Base-by-base conservation (phyloP, 2,329 filamentous ascomycete species). In the Stagonosporopsis chrysanthemi region DNA sequence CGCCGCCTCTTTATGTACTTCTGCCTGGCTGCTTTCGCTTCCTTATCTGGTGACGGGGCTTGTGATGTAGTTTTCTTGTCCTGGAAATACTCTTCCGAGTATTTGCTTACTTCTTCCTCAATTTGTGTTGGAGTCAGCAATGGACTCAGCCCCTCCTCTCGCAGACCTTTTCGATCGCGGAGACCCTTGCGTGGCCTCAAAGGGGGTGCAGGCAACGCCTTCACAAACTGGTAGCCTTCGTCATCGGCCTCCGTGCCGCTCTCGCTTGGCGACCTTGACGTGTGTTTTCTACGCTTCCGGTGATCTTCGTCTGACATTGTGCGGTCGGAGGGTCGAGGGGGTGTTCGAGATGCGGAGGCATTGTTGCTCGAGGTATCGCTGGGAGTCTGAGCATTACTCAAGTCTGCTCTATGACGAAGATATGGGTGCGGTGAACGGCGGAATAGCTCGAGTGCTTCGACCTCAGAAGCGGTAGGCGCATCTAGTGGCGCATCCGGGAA, bases 161-260 rank as follows among this genome's bases (percentile, higher is more conserved):
- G 41, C 40, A 66, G 69, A 26, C 75, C 67, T 54, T 75, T 72
- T 31, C 73, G 64, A 56, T 85, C 88, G 58, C 89, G 84, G 45
- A 97, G 76, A 7, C 92, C 93, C 78, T 97, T 97, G 72, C 90
- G 88, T 29, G 86, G 82, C 59, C 87, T 84, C 8, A 83, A 66
- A n/a, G 84, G 88, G 2, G 93, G 90, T 2, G 93, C 91, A 1
- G 94, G 93, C 22, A 97, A 79, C 0, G 92, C 90, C 74, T 90
- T 95, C 54, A 97, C 81, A 65, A 94, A 88, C 5, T 79, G 75
- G 40, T 82, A 82, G 62, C 93, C 90, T 75, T 98, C 94, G 78
- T 98, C 94, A 69, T 97, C 94, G 36, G 94, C 94, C 74, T 98
- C 94, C 17, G 93, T 96, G 23, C 94, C 94, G 74, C 92, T 97